Percentiles rank a stretch among this genome's conserved stretches.
Conservation (phyloP, 1,284 basidiomycete species). For the Malassezia dermatis region DNA sequence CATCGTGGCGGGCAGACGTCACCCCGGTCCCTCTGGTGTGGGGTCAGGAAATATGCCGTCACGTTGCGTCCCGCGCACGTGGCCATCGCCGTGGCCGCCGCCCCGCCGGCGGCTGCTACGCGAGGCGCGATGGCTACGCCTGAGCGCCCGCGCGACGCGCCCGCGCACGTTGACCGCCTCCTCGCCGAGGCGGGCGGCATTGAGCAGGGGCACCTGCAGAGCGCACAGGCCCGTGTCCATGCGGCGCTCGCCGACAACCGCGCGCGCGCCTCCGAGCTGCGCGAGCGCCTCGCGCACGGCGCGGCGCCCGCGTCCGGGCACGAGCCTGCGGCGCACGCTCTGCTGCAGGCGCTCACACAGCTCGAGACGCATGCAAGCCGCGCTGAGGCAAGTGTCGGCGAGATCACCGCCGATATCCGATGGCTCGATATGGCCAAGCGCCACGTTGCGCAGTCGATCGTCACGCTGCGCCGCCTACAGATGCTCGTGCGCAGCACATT, state of each 20-base stretch:
- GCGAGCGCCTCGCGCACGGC: neutral
- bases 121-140: constrained; percentile 3
- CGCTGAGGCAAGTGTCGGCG: constrained; percentile 84
- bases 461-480: constrained; percentile 75
- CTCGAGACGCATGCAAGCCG: constrained; percentile 67
- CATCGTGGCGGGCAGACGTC: constrained; percentile 11
- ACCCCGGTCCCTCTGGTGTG: neutral
- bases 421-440: constrained; percentile 85
- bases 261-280: neutral
- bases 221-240: constrained; percentile 1
- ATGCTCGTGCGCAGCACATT: constrained; percentile 54
- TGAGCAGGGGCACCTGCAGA: neutral
- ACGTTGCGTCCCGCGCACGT: constrained; percentile 1
- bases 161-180: constrained; percentile 2
- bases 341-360: constrained; percentile 81
- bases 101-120: neutral
- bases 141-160: neutral
- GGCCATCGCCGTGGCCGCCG: neutral
- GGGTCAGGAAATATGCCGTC: neutral
- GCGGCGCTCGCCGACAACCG: neutral
- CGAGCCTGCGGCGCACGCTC: constrained; percentile 26
- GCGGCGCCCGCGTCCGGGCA: neutral
- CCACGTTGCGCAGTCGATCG: constrained; percentile 70
- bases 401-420: constrained; percentile 94
- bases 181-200: neutral